Base-by-base conservation (phyloP, 805 yeast species). In the Nakazawaea peltata region DNA sequence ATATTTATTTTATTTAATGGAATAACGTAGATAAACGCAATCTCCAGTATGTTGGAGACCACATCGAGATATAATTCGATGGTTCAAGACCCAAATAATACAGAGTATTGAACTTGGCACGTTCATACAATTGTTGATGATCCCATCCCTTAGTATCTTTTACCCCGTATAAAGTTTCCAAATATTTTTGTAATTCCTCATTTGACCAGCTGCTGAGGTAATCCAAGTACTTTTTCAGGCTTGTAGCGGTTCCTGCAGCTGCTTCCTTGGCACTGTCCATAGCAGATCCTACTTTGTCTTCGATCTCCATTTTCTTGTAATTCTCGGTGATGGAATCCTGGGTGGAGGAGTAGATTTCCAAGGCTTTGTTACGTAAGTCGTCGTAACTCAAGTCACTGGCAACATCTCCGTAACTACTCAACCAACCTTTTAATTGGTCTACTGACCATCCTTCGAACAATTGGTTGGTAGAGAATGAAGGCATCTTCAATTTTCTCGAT, bases 81-180 rank as follows among this genome's bases (percentile, higher is more conserved):
- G n/a, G n/a, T n/a, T n/a, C n/a, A n/a, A n/a, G n/a, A n/a, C n/a
- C n/a, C n/a, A n/a, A n/a, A n/a, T n/a, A n/a, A n/a, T n/a, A n/a
- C 19, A 18, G 13, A 4, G 72, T 60, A 41, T 67, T 68, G 23
- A 57, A 51, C 40, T 63, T 63, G 7, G 71, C 71, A 36, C 53
- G 40, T 4, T 50, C 41, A 14, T 60, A 37, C 41, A 70, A 49
- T 17, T 67, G 64, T 8, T 59, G 57, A 33, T 56, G 54, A 15
- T 41, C 43, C 26, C 50, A 43, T 29, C 41, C 40, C 26, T 51
- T 49, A 4, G 53, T 41, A 21, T 54, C 37, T 12, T 56, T 51
- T 27, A 56, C 46, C n/a, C 74, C 74, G 47, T 61, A 68, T n/a
- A n/a, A n/a, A 3, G 63, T 53, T 13, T 53, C 49, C 38, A 70